A percentile compares a stretch with the other conserved stretches of the same genome.
phyloP scores from a whole-genome alignment of 1,139 yeast species.

The Wickerhamomyces sp. region DNA sequence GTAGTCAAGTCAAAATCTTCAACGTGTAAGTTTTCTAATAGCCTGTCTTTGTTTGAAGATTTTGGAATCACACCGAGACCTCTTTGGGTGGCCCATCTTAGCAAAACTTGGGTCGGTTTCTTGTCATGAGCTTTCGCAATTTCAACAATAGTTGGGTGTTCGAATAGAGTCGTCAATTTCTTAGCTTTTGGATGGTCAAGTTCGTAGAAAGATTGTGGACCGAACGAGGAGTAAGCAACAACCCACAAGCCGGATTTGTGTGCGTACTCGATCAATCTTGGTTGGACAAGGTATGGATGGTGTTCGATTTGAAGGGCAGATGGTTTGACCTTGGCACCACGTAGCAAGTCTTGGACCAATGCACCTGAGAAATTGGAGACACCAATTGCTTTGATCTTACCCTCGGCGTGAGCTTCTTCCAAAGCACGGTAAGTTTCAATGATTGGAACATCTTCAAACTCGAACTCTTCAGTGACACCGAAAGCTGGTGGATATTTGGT shows the following conservation, averaged over 20 bases:
- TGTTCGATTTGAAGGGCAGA: conserved; percentile 56
- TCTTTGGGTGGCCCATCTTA: conserved; percentile 82
- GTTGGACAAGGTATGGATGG: conserved; percentile 87
- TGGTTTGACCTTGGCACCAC: conserved; percentile 69
- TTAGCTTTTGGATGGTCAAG: conserved; percentile 48
- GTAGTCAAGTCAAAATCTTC: conserved; percentile 48
- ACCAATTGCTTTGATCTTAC: conserved; percentile 74
- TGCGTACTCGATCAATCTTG: conserved; percentile 57
- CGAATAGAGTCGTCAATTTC: conserved; percentile 49
- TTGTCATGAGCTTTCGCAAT: conserved; percentile 54
- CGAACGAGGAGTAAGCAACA: conserved; percentile 84
- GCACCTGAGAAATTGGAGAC: conserved; percentile 80
- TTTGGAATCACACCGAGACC: conserved; percentile 71
- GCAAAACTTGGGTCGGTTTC: conserved; percentile 55
- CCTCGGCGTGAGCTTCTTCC: conserved; percentile 56
- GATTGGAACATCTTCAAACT: conserved; percentile 65
- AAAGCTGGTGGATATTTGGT: conserved; percentile 71
- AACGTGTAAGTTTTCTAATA: conserved; percentile 50
- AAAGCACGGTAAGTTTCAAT: conserved; percentile 76
- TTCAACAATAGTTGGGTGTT: conserved; percentile 42
- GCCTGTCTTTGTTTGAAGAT: conserved; percentile 59
- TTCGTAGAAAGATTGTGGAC: conserved; percentile 72
- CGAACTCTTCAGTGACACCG: conserved; percentile 51
- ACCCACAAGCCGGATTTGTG: conserved; percentile 59
- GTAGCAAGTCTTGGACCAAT: conserved; percentile 65